Conservation (phyloP, 768 basidiomycete species). For the Lactarius sp. region DNA sequence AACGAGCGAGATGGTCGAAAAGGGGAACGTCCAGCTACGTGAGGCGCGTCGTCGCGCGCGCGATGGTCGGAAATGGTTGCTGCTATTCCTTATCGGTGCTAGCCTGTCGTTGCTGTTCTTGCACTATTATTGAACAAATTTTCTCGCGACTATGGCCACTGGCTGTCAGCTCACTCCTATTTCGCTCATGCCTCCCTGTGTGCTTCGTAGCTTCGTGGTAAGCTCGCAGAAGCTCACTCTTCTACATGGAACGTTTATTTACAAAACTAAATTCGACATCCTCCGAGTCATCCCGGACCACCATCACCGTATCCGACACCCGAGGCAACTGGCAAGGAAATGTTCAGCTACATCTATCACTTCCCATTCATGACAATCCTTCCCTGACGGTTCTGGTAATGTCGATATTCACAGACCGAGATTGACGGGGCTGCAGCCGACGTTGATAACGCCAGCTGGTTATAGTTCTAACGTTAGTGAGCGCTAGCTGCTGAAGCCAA, state of each 20-base stretch:
- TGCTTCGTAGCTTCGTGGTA: not conserved
- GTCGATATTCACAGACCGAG: not conserved
- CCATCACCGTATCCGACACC: not conserved
- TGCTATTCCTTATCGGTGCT: slow-evolving; percentile 89
- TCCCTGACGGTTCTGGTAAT: not conserved
- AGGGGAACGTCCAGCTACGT: slow-evolving; percentile 85
- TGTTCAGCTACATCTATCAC: not conserved
- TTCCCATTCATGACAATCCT: not conserved
- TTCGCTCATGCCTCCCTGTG: not conserved
- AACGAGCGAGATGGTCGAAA: slow-evolving; percentile 78
- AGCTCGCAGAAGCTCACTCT: not conserved
- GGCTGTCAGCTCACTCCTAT: not conserved
- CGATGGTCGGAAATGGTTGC: slow-evolving; percentile 83
- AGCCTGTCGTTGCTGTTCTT: slow-evolving; percentile 89
- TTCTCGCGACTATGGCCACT: not conserved
- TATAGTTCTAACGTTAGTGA: not conserved
- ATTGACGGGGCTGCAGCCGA: not conserved
- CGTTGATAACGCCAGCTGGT: not conserved
- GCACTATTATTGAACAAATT: slow-evolving; percentile 66
- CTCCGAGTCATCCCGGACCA: not conserved
- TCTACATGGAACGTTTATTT: not conserved
- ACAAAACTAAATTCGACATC: not conserved
- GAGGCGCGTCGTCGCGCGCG: slow-evolving; percentile 84
- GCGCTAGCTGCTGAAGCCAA: not conserved
- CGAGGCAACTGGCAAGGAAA: not conserved